Evolutionary conservation across 192 early-diverging fungal species (phyloP).

Genomic region (Coemansia aciculifera): DNA sequence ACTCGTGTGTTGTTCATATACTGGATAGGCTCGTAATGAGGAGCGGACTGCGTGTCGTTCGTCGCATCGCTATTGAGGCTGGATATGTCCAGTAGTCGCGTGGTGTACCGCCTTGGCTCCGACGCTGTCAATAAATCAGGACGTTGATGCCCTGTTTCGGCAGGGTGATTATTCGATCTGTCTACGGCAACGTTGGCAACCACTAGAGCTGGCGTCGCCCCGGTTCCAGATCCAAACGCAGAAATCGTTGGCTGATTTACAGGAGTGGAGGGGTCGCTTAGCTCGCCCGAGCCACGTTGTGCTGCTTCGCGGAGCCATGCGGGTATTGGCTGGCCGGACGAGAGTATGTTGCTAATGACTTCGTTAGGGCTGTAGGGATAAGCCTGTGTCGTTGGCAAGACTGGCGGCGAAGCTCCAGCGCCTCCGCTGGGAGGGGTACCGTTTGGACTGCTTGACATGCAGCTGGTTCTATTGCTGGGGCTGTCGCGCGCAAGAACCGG

Average conservation of each 20-base stretch:
- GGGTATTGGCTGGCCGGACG: conserved; percentile 52
- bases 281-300: background rate
- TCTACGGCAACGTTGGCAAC: background rate
- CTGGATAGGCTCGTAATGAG: conserved; percentile 15
- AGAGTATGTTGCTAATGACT: conserved; percentile 51
- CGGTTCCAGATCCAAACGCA: too few species aligned
- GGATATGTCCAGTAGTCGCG: background rate
- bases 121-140: background rate
- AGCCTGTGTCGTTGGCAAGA: background rate
- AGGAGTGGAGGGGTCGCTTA: background rate
- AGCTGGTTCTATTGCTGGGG: background rate
- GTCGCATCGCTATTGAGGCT: conserved; percentile 21
- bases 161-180: background rate
- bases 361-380: conserved; percentile 33
- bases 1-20: conserved; percentile 20
- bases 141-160: background rate
- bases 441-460: background rate
- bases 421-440: background rate
- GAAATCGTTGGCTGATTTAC: background rate
- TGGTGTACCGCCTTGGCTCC: background rate
- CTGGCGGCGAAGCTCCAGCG: background rate
- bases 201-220: background rate
- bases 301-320: conserved; percentile 50
- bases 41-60: conserved; percentile 21
- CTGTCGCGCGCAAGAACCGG: background rate